phyloP scores from a whole-genome alignment of 2,329 filamentous ascomycete genomes.

The Allantophomopsis cytisporea region DNA sequence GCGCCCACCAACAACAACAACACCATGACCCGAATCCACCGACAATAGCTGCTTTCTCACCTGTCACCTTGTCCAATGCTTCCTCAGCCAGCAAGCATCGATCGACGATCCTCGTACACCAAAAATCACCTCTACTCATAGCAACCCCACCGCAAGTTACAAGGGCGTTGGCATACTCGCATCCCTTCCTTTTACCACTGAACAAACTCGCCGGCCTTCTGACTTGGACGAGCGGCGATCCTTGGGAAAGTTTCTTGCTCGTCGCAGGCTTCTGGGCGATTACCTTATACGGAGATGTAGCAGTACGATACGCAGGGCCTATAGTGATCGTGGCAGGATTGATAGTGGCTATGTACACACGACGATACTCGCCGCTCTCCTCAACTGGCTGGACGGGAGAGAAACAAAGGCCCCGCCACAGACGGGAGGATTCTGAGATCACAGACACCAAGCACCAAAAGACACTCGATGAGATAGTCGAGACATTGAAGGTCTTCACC shows the following conservation, averaged over 20 bases:
- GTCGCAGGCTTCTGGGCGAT: constrained; percentile 76
- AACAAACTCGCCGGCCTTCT: constrained; percentile 76
- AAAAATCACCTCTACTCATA: constrained; percentile 85
- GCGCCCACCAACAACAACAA: constrained; percentile 6
- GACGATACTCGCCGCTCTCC: constrained; percentile 79
- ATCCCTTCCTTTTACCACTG: constrained; percentile 81
- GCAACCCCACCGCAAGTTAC: constrained; percentile 93
- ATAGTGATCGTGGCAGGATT: constrained; percentile 66
- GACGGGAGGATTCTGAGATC: constrained; percentile 33
- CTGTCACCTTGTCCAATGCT: constrained; percentile 55
- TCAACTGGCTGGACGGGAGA: constrained; percentile 67
- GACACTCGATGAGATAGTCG: constrained; percentile 92
- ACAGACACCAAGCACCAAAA: constrained; percentile 71
- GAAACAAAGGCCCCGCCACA: constrained; percentile 35
- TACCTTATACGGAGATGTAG: constrained; percentile 71
- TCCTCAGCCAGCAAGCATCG: constrained; percentile 58
- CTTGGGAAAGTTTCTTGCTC: constrained; percentile 93
- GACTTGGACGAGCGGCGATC: constrained; percentile 87
- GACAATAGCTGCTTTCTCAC: constrained; percentile 84
- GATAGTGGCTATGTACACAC: constrained; percentile 84
- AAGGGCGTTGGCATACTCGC: constrained; percentile 84
- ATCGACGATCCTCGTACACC: constrained; percentile 88
- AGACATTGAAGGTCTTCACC: constrained; percentile 82
- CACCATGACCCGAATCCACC: constrained; percentile 36
- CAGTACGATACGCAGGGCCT: constrained; percentile 74